phyloP scores from a whole-genome alignment of 2,329 filamentous ascomycete genomes.

The Elsinoe fawcettii region DNA sequence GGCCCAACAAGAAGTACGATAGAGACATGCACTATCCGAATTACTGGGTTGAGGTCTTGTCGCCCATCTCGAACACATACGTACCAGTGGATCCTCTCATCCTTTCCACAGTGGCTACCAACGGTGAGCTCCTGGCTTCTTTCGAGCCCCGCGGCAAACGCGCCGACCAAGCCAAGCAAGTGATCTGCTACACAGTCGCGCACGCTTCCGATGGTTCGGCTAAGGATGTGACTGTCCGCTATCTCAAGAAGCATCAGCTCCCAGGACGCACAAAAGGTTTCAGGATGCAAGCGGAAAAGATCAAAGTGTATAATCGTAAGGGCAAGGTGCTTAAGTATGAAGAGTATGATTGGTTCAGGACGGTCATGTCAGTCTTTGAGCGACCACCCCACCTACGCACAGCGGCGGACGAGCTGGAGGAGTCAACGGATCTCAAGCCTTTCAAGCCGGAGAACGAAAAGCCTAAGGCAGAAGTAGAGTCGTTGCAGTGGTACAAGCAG shows the following conservation, averaged over 20 bases:
- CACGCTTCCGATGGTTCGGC: slow-evolving; percentile 78
- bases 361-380: slow-evolving; percentile 66
- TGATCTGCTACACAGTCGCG: slow-evolving; percentile 82
- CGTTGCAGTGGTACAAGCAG: slow-evolving; percentile 78
- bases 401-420: slow-evolving; percentile 69
- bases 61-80: slow-evolving; percentile 69
- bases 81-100: slow-evolving; percentile 71
- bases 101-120: slow-evolving; percentile 61
- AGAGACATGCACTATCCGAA: slow-evolving; percentile 73
- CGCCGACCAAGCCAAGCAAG: slow-evolving; percentile 78
- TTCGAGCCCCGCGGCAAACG: slow-evolving; percentile 78
- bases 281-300: slow-evolving; percentile 68
- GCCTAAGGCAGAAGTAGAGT: slow-evolving; percentile 44
- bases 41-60: slow-evolving; percentile 90
- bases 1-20: slow-evolving; percentile 50
- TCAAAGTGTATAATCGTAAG: slow-evolving; percentile 67
- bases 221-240: slow-evolving; percentile 90
- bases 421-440: slow-evolving; percentile 66
- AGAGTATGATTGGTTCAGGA: slow-evolving; percentile 81
- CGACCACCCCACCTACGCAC: slow-evolving; percentile 50
- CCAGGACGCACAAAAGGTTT: slow-evolving; percentile 86
- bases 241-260: slow-evolving; percentile 71
- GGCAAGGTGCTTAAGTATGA: slow-evolving; percentile 73
- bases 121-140: slow-evolving; percentile 60
- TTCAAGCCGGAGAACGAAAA: slow-evolving; percentile 53